Evolutionary conservation across 2,329 filamentous ascomycete genomes (phyloP), one percentile per base, ranked within the genome.

Genomic region (Neoarthrinium moseri): DNA sequence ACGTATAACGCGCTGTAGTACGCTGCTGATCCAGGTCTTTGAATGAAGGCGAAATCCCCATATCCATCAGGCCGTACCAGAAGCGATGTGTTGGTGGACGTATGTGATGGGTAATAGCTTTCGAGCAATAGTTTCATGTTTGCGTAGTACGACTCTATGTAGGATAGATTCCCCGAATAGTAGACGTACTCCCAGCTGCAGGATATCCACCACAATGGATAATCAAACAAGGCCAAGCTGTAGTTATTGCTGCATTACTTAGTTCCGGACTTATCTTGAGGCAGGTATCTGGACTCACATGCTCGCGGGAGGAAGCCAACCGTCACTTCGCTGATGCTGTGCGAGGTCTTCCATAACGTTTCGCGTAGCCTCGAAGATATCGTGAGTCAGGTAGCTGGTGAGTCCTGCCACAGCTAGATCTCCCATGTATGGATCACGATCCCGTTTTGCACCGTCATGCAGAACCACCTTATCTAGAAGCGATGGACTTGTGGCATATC

Each of bases 1-100:
- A 74, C 66, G 45, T 78, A 77, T 3, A 78, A 62, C 1, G 72
- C 72, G 47, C 74, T 79, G 66, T 77, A 78, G 49, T 79, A 79
- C 0, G 73, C 75, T 18, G 76, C 68, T 1, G 71, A 60, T 0
- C 75, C 75, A 18, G 59, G 66, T 4, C 75, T 67, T 1, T 66
- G 65, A 2, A 78, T 56, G 51, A 79, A 79, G 1, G 74, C 75
- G 51, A 72, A 79, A 54, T 79, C 75, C 4, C 75, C 75, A 47
- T 75, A 75, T 1, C 62, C 63, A 5, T 58, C 62, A 2, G 64
- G 66, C 45, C 76, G 75, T 17, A 66, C 60, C 3, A 79, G 60
- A 0, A 75, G 64, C 1, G 59, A 59, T 1, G 69, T 74, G 1
- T 52, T 49, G 3, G 42, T 36, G 45, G 74, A 66, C 6, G 69